Conservation (phyloP, 345 rosid genomes). For the Salix purpurea region DNA sequence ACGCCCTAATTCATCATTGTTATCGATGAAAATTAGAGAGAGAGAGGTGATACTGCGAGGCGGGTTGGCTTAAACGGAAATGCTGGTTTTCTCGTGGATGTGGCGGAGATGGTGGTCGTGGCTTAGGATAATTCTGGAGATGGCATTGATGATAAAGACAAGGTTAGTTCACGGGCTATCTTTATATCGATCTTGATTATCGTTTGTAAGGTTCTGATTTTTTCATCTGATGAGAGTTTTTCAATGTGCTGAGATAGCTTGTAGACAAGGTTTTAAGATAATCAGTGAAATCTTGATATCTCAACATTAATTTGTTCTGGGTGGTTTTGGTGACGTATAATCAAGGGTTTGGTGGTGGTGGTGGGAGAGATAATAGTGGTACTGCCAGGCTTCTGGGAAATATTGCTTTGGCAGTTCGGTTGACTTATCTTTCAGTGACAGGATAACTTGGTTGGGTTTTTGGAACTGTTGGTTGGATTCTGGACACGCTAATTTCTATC, state of each 20-base stretch:
- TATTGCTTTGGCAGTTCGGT: conserved; percentile 67
- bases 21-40: neutral
- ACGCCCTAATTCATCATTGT: conserved; percentile 13
- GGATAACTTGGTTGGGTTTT: conserved; percentile 71
- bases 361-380: conserved; percentile 46
- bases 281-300: too few species aligned
- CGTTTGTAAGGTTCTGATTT: too few species aligned
- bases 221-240: too few species aligned
- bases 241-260: too few species aligned
- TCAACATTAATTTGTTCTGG: conserved; percentile 2
- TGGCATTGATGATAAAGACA: conserved; percentile 46
- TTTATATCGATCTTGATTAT: neutral
- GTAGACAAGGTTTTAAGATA: too few species aligned
- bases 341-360: conserved; percentile 51
- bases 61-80: conserved; percentile 26
- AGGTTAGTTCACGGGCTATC: conserved; percentile 40
- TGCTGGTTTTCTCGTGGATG: conserved; percentile 49
- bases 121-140: conserved; percentile 37
- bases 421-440: conserved; percentile 59
- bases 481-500: conserved; percentile 38
- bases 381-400: conserved; percentile 69
- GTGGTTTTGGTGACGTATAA: conserved; percentile 56
- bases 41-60: neutral
- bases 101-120: conserved; percentile 18
- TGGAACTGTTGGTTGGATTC: conserved; percentile 45